Evolutionary conservation across 176 grass and related monocot species (phyloP).

Genomic region (Stipa capillata): DNA sequence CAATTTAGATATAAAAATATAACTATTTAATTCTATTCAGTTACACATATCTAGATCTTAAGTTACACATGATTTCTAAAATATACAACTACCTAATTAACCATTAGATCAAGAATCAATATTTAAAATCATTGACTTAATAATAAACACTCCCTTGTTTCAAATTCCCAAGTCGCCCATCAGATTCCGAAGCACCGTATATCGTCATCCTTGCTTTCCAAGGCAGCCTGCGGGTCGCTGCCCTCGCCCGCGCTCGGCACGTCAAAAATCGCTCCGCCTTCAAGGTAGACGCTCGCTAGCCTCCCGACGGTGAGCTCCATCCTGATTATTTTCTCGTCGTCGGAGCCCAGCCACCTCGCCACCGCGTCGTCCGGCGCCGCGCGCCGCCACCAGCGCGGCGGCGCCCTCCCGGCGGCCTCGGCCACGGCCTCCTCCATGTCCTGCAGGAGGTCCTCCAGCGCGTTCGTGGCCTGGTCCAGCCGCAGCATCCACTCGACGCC

Average conservation of each 20-base stretch:
- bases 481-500: neutral
- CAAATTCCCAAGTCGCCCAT: too few species aligned
- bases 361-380: neutral
- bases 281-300: neutral
- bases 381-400: neutral
- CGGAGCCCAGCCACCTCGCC: neutral
- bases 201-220: neutral
- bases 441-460: neutral
- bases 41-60: too few species aligned
- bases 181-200: too few species aligned
- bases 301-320: neutral
- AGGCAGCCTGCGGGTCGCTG: neutral
- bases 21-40: too few species aligned
- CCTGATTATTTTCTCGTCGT: neutral
- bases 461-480: neutral
- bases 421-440: neutral
- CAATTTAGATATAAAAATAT: too few species aligned
- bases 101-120: too few species aligned
- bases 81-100: too few species aligned
- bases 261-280: neutral
- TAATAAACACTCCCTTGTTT: too few species aligned
- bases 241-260: neutral
- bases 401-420: neutral
- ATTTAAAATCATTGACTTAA: too few species aligned
- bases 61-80: too few species aligned